Evolutionary conservation across 169 alveolate species (phyloP), one percentile per base, ranked within the genome.

Genomic region (Eimeria brunetti): DNA sequence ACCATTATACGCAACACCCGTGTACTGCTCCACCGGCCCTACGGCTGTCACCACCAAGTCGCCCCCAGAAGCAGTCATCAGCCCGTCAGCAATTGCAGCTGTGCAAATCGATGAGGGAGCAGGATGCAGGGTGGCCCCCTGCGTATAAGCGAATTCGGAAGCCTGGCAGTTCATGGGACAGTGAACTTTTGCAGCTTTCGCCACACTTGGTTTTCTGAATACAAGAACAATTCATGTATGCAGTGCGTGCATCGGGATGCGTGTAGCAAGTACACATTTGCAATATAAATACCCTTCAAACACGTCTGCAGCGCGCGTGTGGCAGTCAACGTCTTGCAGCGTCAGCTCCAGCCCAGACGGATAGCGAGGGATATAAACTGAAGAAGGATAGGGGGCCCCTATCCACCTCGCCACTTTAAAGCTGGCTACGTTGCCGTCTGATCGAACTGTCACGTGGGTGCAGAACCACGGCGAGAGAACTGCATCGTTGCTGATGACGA

Each of bases 1-100:
- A 92, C 96, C 92, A 27, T 56, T 88, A 64, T 41, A 92, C 62
- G 96, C 33, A 69, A n/a, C 49, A 1, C 96, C 97, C 60, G 94
- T 86, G 83, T 96, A 96, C 73, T 51, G 89, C 51, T 96, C 97
- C 83, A 96, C 88, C 16, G 96, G 81, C 58, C 96, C 97, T 41
- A 95, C 96, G 27, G 96, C 91, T 7, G 97, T 95, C 44, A 96
- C 30, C 58, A 96, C 97, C 38, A 96, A 53, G 36, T 93, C 97
- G 75, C 97, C 97, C 36, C 99, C 99, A 44, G 97, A 85, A 20
- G 98, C 98, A 22, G 97, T 88, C 69, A 98, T 73, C 12, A 97
- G 97, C 24, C 98, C 98, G 94, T 98, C 99, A 76, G 94, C 97
- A 41, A 98, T 94, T 27, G 99, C 99, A 8, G 99, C 95, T 46